Conservation (phyloP, 768 basidiomycete species). For the Holtermannia corniformis region DNA sequence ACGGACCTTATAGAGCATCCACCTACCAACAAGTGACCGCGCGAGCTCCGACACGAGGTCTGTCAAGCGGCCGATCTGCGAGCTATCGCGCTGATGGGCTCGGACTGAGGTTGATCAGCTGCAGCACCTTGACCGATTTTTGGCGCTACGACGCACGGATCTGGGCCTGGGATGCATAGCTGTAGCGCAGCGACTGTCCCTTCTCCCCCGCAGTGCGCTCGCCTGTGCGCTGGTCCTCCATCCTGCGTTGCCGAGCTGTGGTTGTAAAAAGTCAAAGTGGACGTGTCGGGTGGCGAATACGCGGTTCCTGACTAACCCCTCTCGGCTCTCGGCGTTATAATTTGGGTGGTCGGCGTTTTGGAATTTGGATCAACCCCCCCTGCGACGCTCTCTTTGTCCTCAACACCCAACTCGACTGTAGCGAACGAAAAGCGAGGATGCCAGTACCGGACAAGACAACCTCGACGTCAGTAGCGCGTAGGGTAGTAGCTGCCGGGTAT, state of each 20-base stretch:
- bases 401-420: too few species aligned
- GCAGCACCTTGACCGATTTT: not conserved
- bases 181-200: not conserved
- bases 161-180: not conserved
- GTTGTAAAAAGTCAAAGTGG: not conserved
- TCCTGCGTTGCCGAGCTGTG: too few species aligned
- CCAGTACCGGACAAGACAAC: too few species aligned
- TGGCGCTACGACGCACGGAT: not conserved
- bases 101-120: conserved; percentile 30
- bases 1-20: not conserved
- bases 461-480: too few species aligned
- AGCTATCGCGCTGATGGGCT: conserved; percentile 36
- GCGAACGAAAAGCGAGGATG: too few species aligned
- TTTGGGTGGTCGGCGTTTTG: too few species aligned
- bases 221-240: too few species aligned
- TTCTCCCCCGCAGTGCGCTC: not conserved
- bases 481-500: too few species aligned
- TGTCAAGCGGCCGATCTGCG: conserved; percentile 25
- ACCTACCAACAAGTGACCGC: conserved; percentile 32
- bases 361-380: too few species aligned
- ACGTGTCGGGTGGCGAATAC: not conserved
- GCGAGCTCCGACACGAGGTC: conserved; percentile 32
- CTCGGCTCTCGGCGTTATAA: too few species aligned
- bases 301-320: not conserved
- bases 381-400: too few species aligned